These are phyloP conservation scores for Cardamine resedifolia DNA, from an alignment of 345 rosid genomes.

Conservation along the genomic window DNA sequence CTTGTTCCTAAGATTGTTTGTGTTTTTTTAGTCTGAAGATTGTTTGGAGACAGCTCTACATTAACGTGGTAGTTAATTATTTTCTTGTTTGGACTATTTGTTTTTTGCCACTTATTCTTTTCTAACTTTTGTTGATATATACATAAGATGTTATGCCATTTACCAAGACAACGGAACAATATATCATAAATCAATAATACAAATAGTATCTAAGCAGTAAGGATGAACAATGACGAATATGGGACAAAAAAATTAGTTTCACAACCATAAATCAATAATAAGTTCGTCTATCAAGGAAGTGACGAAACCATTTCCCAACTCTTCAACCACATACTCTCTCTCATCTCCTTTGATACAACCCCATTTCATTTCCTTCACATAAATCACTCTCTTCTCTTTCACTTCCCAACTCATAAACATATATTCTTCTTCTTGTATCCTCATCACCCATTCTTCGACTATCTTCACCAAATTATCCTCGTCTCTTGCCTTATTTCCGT, in stretches of 20 bases:
- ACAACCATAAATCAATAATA: conserved; percentile 38
- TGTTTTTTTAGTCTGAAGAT: too few relatives aligned
- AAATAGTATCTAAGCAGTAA: background rate
- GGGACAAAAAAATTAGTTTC: background rate
- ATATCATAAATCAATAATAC: background rate
- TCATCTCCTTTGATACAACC: conserved; percentile 42
- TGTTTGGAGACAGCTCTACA: background rate
- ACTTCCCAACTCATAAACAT: conserved; percentile 60
- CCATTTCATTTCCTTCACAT: conserved; percentile 45
- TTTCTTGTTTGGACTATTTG: background rate
- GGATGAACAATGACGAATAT: background rate
- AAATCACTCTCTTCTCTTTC: conserved; percentile 45
- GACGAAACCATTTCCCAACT: conserved; percentile 47
- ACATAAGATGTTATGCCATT: background rate
- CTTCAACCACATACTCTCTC: conserved; percentile 40
- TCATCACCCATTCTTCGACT: conserved; percentile 59
- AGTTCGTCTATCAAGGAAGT: conserved; percentile 55
- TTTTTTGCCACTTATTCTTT: background rate
- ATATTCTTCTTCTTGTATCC: conserved; percentile 34
- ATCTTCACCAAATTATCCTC: conserved; percentile 29
- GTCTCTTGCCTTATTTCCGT: conserved; percentile 12
- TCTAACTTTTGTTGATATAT: background rate
- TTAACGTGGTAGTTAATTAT: background rate
- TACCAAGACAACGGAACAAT: background rate
- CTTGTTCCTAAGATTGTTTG: background rate